Evolutionary conservation across 495 filamentous ascomycete species (phyloP), one percentile per base, ranked within the genome.

Genomic region (Massariosphaeria phaeospora): DNA sequence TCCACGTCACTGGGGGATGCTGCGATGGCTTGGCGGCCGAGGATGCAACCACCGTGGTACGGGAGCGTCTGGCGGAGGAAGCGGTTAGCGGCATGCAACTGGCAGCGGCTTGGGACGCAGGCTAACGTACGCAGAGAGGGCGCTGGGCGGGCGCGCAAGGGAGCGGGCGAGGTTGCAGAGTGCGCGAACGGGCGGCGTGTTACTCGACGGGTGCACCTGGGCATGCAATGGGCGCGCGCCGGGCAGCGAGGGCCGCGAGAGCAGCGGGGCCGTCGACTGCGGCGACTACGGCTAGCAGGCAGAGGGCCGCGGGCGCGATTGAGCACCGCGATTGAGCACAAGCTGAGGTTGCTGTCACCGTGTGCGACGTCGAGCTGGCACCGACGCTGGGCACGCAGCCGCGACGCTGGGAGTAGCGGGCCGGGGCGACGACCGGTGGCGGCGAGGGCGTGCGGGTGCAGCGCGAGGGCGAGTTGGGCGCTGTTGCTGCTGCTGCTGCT

Each of bases 1-100:
- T 55, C 69, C 61, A 64, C 61, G 61, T 64, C 61, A 64, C 53
- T 59, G 43, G 43, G 45, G 26, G 34, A 46, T 55, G 49, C 43
- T 51, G 48, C 57, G 44, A 50, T 52, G 55, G 55, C 52, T 61
- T 56, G 52, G 52, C 49, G 57, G 41, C 57, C 52, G 29, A 52
- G 38, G 53, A 61, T 61, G 52, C 52, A 55, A 53, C 61, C 57
- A 46, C 52, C 26, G 60, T 59, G 60, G 48, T 41, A 63, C 60
- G 17, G 43, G 12, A 21, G 31, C 20, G 43, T 46, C 52, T 44
- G 46, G 25, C 42, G 30, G 47, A 27, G 45, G 46, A 52, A n/a
- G 46, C 48, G 47, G 59, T 42, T 62, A 62, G 59, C 48, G 59
- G 48, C 59, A 52, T 52, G 48, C 42, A 48, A 9, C 9, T 25